Percentiles rank a stretch among this genome's conserved stretches.
Evolutionary conservation across 805 yeast genomes (phyloP).

Genomic region (Candida arabinofermentans): DNA sequence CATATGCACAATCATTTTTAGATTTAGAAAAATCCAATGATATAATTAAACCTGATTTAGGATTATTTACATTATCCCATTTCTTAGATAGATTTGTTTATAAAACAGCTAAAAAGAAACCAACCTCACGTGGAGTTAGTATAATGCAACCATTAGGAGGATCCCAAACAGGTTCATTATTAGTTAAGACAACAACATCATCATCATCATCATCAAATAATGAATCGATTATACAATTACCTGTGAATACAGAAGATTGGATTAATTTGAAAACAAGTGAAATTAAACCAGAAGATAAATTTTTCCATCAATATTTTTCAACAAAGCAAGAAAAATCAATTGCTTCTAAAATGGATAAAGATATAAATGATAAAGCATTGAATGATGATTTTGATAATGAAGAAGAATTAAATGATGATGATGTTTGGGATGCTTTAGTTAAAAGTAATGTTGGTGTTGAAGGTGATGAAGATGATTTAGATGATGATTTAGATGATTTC

Average conservation of each 20-base stretch:
- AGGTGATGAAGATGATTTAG: constrained; percentile 37
- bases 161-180: constrained; percentile 61
- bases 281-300: constrained; percentile 81
- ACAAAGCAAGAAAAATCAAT: constrained; percentile 46
- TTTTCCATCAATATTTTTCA: constrained; percentile 82
- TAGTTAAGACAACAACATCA: constrained; percentile 55
- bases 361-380: constrained; percentile 41
- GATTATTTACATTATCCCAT: constrained; percentile 80
- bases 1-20: constrained; percentile 67
- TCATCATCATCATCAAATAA: no score
- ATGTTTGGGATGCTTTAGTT: constrained; percentile 57
- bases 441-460: constrained; percentile 55
- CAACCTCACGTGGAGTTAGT: constrained; percentile 74
- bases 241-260: constrained; percentile 89
- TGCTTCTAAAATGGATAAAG: constrained; percentile 39
- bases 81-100: constrained; percentile 95
- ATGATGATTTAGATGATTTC: constrained; percentile 35
- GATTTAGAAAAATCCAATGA: constrained; percentile 33
- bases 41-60: constrained; percentile 79
- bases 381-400: constrained; percentile 35
- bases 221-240: no score
- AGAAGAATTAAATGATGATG: constrained; percentile 49
- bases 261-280: constrained; percentile 54
- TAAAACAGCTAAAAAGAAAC: constrained; percentile 81
- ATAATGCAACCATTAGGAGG: constrained; percentile 98